A percentile compares a stretch with the other conserved stretches of the same genome.
phyloP scores from a whole-genome alignment of 1,284 basidiomycete species.

The Ganoderma resinaceum region DNA sequence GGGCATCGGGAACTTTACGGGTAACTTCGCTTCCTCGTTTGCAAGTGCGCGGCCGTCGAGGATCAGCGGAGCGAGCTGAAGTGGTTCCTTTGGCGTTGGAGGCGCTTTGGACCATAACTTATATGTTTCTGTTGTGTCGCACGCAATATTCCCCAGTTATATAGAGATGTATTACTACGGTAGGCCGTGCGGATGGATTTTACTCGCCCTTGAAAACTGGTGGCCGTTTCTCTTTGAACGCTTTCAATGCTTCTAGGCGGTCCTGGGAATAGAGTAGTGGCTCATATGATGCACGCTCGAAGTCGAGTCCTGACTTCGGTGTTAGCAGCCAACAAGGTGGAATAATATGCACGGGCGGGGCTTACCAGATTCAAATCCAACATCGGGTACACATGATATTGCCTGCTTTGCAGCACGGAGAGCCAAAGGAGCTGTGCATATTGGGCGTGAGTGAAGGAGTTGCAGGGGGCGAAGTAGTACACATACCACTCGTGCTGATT shows the following conservation, averaged over 20 bases:
- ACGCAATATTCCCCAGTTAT: not conserved
- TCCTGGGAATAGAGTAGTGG: conserved; percentile 82
- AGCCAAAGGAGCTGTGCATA: conserved; percentile 79
- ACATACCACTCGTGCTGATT: conserved; percentile 75
- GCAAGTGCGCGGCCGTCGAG: conserved; percentile 28
- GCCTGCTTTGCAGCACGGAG: conserved; percentile 90
- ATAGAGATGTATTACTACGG: conserved; percentile 24
- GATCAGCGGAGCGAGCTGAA: conserved; percentile 21
- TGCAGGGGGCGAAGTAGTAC: not conserved
- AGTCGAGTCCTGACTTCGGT: conserved; percentile 75
- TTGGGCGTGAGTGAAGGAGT: not conserved
- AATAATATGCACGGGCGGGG: not conserved
- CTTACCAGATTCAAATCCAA: conserved; percentile 78
- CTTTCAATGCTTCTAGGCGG: conserved; percentile 84
- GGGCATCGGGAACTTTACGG: conserved; percentile 36
- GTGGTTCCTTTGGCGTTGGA: not conserved
- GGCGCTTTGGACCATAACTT: conserved; percentile 20
- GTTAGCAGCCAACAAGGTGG: not conserved
- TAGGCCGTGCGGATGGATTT: conserved; percentile 29
- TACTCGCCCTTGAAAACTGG: conserved; percentile 88
- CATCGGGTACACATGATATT: conserved; percentile 80
- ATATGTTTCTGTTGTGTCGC: conserved; percentile 12
- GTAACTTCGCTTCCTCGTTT: conserved; percentile 28
- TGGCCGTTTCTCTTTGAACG: conserved; percentile 89
- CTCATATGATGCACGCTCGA: conserved; percentile 89